Base-by-base conservation (phyloP, 176 grass and related monocot species). In the Musa schizocarpa region DNA sequence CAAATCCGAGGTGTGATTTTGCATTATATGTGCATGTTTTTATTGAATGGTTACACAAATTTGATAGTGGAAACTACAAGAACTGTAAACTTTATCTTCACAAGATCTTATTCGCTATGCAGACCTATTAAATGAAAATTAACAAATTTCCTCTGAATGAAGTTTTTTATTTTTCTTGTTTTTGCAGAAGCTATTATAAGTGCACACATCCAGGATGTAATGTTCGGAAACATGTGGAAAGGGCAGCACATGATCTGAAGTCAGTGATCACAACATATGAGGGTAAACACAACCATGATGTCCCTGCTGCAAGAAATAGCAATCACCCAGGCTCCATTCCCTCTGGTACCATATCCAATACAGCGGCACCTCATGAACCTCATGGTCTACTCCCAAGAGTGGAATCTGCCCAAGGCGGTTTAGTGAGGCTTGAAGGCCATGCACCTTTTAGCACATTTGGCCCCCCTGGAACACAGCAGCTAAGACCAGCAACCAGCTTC, bases 171-270 rank as follows among this genome's bases (percentile, higher is more conserved):
- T 72, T 20, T 69, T 43, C 50, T 1, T 76, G 5, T 63, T 43
- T 43, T 12, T 74, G 17, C 67, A 90, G 88, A 82, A 90, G 88
- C 79, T 90, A 90, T 75, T 90, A 90, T 54, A 90, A 90, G 72
- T 87, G 88, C 61, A 87, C 81, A 2, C 19, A 87, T 12, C 59
- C 53, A 0, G 72, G 82, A 11, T 90, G 88, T 13, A 68, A 79
- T 17, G 88, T 90, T 72, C 75, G 88, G 53, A 90, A 87, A 22
- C 88, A 83, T 1, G 17, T 43, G 5, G 53, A 68, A 7, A 26
- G 53, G 0, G 56, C 61, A 17, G 64, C 75, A 0, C 65, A 70
- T 50, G 68, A 70, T 52, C 68, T 70, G 3, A 70, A 70, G 48
- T 70, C 68, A 21, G 68, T 70, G 43, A 51, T 70, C 68, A 70